phyloP scores from a whole-genome alignment of 202 grass and related monocot species.

The Eragrostis tef region DNA sequence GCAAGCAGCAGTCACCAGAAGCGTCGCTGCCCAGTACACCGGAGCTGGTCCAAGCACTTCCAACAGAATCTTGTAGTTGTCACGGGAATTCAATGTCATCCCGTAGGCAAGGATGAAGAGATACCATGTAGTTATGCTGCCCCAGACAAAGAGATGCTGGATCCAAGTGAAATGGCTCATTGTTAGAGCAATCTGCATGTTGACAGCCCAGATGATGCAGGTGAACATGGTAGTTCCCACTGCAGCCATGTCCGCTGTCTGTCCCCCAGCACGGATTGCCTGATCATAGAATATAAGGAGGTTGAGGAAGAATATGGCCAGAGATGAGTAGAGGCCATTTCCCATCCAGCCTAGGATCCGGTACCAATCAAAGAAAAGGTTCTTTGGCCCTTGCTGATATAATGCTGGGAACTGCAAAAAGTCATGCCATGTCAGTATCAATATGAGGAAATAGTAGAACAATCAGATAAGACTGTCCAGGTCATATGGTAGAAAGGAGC shows the following conservation, averaged over 20 bases:
- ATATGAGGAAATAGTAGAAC: constrained; percentile 2
- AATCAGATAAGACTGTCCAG: constrained; percentile 20
- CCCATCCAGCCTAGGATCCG: constrained; percentile 95
- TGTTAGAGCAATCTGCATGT: constrained; percentile 92
- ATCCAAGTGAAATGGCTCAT: constrained; percentile 99
- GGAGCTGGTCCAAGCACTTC: constrained; percentile 90
- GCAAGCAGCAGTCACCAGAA: constrained; percentile 80
- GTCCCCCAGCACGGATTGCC: constrained; percentile 70
- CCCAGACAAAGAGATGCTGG: constrained; percentile 92
- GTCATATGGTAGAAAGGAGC: constrained; percentile 16
- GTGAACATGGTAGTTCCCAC: constrained; percentile 97
- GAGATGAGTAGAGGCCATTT: constrained; percentile 93
- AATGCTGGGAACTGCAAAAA: constrained; percentile 89
- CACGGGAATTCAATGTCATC: constrained; percentile 56
- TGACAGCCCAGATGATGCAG: constrained; percentile 97
- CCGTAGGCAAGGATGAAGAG: constrained; percentile 82
- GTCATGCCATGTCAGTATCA: constrained; percentile 33
- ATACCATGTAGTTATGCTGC: constrained; percentile 92
- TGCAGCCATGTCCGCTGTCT: constrained; percentile 90
- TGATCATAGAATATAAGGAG: constrained; percentile 78
- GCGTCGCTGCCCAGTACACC: constrained; percentile 72
- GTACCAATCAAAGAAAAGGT: constrained; percentile 99
- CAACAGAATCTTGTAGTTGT: constrained; percentile 71
- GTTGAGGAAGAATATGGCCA: constrained; percentile 90
- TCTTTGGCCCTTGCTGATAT: constrained; percentile 96